Evolutionary conservation across 805 yeast species (phyloP), one percentile per base, ranked within the genome.

Genomic region (Candida tallmaniae): DNA sequence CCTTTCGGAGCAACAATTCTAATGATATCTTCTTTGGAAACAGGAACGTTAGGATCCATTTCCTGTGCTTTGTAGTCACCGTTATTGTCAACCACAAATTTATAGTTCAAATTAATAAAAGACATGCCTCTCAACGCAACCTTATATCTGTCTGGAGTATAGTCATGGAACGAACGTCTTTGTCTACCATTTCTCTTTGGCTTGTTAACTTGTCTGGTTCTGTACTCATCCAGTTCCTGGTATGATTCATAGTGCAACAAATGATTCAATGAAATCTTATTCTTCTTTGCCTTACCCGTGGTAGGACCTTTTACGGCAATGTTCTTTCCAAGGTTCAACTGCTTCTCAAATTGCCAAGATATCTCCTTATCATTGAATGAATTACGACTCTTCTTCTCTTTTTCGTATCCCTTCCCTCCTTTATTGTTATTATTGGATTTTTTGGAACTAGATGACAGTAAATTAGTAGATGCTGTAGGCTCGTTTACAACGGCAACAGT

Each of bases 61-160:
- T 70, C 62, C 51, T 84, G 90, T 7, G 74, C 61, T 17, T 61
- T 52, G 49, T 76, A 82, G 29, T 73, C 72, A 25, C 70, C 65
- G 26, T 77, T 53, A 32, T 74, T 67, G 46, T 85, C 83, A n/a
- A 90, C 83, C 13, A 90, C 73, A 48, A 93, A 83, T 46, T 86
- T 76, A 53, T 82, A 89, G 53, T 83, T 82, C 14, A 88, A 90
- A 52, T 90, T 93, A 39, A 87, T 80, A 45, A 77, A 83, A 3
- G 74, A 64, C 60, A 78, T 74, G 0, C 90, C 90, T 4, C 69
- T 68, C 12, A 83, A 55, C 39, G 72, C 76, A 5, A 78, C 54
- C 34, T 54, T 60, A 11, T 44, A 43, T 23, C 39, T 28, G 24
- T 43, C 47, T 21, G 39, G 40, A 13, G 36, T 12, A 31, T 35